Percentiles rank a stretch among this genome's conserved stretches.
Evolutionary conservation across 148 eudicot species (phyloP).

Genomic region (Selenicereus undatus): DNA sequence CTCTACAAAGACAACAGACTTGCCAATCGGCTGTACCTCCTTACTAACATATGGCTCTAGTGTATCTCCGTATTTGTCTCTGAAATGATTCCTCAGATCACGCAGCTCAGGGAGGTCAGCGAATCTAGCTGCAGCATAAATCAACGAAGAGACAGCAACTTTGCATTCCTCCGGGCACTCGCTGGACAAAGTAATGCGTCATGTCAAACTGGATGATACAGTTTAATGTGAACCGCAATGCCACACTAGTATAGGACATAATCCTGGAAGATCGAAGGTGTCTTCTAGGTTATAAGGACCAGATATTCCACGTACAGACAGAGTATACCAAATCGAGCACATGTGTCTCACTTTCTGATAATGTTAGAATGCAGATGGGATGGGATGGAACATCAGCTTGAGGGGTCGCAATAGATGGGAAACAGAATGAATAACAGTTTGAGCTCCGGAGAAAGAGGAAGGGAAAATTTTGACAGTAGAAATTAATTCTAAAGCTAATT

Average conservation of each 20-base stretch:
- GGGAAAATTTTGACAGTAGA: not conserved
- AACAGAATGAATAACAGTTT: slow-evolving; percentile 1
- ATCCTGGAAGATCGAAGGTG: not conserved
- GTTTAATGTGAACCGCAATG: not conserved
- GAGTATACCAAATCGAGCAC: not conserved
- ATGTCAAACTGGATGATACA: not conserved
- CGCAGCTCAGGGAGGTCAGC: slow-evolving; percentile 87
- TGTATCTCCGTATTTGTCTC: slow-evolving; percentile 58
- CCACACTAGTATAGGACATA: not conserved
- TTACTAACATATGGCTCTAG: slow-evolving; percentile 47
- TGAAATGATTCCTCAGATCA: slow-evolving; percentile 57
- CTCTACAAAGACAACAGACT: not conserved
- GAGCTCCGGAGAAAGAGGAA: not conserved
- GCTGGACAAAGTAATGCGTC: slow-evolving; percentile 29
- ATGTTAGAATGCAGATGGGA: not conserved
- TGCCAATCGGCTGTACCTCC: slow-evolving; percentile 49
- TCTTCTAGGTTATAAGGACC: not conserved
- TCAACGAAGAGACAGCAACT: slow-evolving; percentile 67
- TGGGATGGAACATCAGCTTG: not conserved
- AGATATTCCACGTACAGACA: not conserved
- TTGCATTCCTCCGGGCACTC: slow-evolving; percentile 87
- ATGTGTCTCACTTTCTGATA: not conserved
- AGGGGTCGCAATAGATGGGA: too few relatives aligned
- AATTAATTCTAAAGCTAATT: slow-evolving; percentile 8
- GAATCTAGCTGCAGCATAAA: slow-evolving; percentile 87